phyloP scores from a whole-genome alignment of 2,329 filamentous ascomycete species.

The Diaporthe aspalathi region DNA sequence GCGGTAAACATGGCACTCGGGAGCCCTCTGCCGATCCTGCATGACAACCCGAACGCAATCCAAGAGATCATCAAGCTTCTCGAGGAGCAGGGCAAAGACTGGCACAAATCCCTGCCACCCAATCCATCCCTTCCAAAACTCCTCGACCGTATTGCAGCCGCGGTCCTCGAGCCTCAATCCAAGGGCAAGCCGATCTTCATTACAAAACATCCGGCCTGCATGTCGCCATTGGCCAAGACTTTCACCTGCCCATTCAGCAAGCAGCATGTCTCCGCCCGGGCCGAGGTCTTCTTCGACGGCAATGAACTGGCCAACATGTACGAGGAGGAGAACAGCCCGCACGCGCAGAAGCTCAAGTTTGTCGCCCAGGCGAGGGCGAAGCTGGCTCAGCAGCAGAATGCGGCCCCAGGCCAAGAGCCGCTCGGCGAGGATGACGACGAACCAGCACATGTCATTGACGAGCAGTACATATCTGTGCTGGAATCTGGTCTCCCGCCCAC shows the following conservation, averaged over 20 bases:
- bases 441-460: constrained; percentile 69
- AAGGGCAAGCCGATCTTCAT: constrained; percentile 80
- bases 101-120: constrained; percentile 73
- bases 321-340: constrained; percentile 96
- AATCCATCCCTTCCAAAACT: constrained; percentile 71
- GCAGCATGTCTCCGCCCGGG: constrained; percentile 82
- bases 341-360: constrained; percentile 87
- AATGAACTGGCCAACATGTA: constrained; percentile 96
- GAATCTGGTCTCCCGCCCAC: constrained; percentile 95
- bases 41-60: constrained; percentile 62
- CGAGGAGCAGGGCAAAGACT: constrained; percentile 72
- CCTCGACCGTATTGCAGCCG: constrained; percentile 82
- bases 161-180: constrained; percentile 84
- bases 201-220: constrained; percentile 86
- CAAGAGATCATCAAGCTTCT: constrained; percentile 65
- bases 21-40: constrained; percentile 73
- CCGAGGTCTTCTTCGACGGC: constrained; percentile 84
- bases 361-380: constrained; percentile 58
- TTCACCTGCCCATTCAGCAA: constrained; percentile 75
- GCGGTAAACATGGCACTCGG: constrained; percentile 77
- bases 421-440: constrained; percentile 53
- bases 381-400: constrained; percentile 43
- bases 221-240: constrained; percentile 92
- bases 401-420: constrained; percentile 51
- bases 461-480: constrained; percentile 85